phyloP scores from a whole-genome alignment of 1,139 yeast species.

The Blastobotrys petasosporus region DNA sequence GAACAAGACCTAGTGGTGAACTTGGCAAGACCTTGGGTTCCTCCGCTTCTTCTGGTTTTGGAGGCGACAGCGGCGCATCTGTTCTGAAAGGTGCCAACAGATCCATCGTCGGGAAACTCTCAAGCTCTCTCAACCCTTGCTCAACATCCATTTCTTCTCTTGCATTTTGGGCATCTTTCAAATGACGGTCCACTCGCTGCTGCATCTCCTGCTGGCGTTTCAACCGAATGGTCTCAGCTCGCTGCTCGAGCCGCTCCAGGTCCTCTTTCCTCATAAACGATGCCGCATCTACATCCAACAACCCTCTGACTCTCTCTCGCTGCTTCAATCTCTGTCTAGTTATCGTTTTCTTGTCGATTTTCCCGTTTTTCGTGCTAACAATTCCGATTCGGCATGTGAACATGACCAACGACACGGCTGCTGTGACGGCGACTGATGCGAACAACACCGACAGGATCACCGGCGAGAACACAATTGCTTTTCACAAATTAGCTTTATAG shows the following conservation, averaged over 20 bases:
- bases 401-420: constrained; percentile 10
- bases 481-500: constrained; percentile 2
- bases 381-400: not conserved
- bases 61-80: not conserved
- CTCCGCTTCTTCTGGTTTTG: too few species aligned
- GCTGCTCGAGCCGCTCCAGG: constrained; percentile 7
- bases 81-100: not conserved
- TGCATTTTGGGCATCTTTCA: constrained; percentile 2
- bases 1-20: not conserved
- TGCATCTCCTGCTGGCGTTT: constrained; percentile 4
- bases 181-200: not conserved
- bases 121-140: not conserved
- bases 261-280: constrained; percentile 9
- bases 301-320: constrained; percentile 1
- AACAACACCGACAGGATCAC: constrained; percentile 14
- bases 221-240: constrained; percentile 1
- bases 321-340: not conserved
- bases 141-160: constrained; percentile 2
- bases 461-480: constrained; percentile 19
- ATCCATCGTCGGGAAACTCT: not conserved
- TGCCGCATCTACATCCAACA: constrained; percentile 8
- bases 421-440: constrained; percentile 17
- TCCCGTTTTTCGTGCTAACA: not conserved
- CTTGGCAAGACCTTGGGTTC: too few species aligned
- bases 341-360: not conserved